Base-by-base conservation (phyloP, 2,329 filamentous ascomycete genomes). In the Aspergillus puulaauensis region DNA sequence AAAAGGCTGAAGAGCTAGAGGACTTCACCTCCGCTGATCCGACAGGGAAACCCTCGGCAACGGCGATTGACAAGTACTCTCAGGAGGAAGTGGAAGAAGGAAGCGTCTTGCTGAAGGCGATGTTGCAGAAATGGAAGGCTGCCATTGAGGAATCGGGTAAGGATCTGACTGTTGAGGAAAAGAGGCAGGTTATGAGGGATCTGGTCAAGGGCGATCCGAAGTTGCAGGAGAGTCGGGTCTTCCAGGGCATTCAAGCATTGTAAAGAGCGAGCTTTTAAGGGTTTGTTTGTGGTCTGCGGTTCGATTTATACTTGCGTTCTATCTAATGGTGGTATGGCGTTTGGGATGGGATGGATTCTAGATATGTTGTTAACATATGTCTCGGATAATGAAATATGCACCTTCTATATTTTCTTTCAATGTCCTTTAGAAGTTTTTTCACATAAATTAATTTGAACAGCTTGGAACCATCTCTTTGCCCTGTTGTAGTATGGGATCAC, bases 1-100 rank as follows among this genome's bases (percentile, higher is more conserved):
- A 95, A 66, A 99, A 99, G 79, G 95, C 95, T 0, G 95, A 98
- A 74, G 96, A 99, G 80, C 82, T 99, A 37, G 95, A 99, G 74
- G 95, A 99, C 73, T 99, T 99, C 53, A 75, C 74, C 0, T 69
- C 75, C 11, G 69, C 67, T 0, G 67, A 76, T 1, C 67, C 81
- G 6, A 79, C 81, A 7, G 74, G 83, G 44, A 78, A 84, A 17
- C 43, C 67, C n/a, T 48, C 67, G 19, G 51, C 66, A 1, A 65
- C 67, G 45, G 64, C 68, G 5, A 61, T 75, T 21, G 74, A 78
- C 27, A 70, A 70, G 64, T 91, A 91, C 71, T 89, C 84, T 63
- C 92, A 91, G 68, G 84, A 92, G 62, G 92, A 99, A 65, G 90
- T 98, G 0, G 92, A 96, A 67, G 86, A 93, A 72, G 95, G 95